phyloP scores from a whole-genome alignment of 23 red algal genomes.

The Porphyridium purpureum region DNA sequence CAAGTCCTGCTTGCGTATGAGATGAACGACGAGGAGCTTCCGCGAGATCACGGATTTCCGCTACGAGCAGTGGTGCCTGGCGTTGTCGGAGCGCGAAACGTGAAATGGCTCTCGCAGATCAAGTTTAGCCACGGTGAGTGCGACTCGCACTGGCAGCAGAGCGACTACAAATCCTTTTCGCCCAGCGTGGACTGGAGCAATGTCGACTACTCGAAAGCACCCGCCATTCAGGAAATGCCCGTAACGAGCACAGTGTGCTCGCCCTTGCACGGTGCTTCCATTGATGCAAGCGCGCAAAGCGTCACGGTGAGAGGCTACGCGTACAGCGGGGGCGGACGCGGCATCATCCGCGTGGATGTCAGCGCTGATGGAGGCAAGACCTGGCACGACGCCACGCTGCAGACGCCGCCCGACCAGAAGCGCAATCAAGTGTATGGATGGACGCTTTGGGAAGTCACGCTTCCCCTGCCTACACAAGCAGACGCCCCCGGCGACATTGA shows the following conservation, averaged over 20 bases:
- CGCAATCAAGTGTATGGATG: slow-evolving; percentile 28
- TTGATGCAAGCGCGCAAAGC: background rate
- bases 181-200: slow-evolving; percentile 12
- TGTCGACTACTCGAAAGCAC: slow-evolving; percentile 34
- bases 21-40: slow-evolving; percentile 76
- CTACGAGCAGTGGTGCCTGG: slow-evolving; percentile 78
- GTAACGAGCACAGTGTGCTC: slow-evolving; percentile 56
- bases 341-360: slow-evolving; percentile 37
- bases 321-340: slow-evolving; percentile 38
- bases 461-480: slow-evolving; percentile 8
- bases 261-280: slow-evolving; percentile 2
- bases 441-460: slow-evolving; percentile 36
- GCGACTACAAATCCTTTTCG: slow-evolving; percentile 62
- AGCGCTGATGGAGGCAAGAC: slow-evolving; percentile 33
- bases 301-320: slow-evolving; percentile 37
- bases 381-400: slow-evolving; percentile 33
- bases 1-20: slow-evolving; percentile 63
- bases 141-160: slow-evolving; percentile 44
- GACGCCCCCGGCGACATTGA: background rate
- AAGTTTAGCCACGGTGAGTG: slow-evolving; percentile 19
- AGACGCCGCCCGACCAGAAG: background rate
- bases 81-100: slow-evolving; percentile 71
- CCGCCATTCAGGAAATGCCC: slow-evolving; percentile 69
- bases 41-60: slow-evolving; percentile 73
- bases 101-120: slow-evolving; percentile 80